Base-by-base conservation (phyloP, 108 stramenopile species). In the Tribonema minus region DNA sequence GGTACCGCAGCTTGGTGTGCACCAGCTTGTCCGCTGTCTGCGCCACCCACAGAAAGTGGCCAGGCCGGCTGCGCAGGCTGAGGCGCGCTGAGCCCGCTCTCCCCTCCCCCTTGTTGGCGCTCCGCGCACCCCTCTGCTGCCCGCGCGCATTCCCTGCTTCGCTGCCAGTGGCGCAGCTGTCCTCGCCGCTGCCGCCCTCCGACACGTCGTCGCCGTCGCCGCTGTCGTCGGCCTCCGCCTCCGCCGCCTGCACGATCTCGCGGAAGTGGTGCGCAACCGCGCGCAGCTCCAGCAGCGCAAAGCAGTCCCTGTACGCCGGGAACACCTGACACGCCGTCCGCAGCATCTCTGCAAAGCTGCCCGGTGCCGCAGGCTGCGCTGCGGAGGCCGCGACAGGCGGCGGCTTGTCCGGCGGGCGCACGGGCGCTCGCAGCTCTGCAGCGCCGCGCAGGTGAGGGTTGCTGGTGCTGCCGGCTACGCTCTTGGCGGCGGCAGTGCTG, bases 301-400 rank as follows among this genome's bases (percentile, higher is more conserved):
- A 59, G 0, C 58, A 34, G 25, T 70, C 69, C 73, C 73, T 28
- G 35, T 75, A 63, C 1, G 73, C 64, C 4, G 73, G 73, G 35
- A 75, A 75, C 30, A 64, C 73, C 64, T 36, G 39, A 46, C 73
- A 75, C 27, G 73, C 73, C 34, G 65, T 66, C 28, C 73, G 61
- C 33, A 75, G 64, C 73, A 75, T 75, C 32, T 66, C 73, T 20
- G 64, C 73, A 38, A 75, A 75, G 26, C 64, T 64, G 61, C 73
- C 73, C 32, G 64, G 46, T 27, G 64, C 61, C 63, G 73, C 64
- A 20, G 60, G 37, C 34, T 64, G 60, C 30, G 40, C 35, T n/a
- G 32, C 40, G 3, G 62, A 61, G n/a, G 39, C 38, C 35, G 23
- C 27, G 28, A 29, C 7, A 0, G 30, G 59, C 15, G 31, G 59